Evolutionary conservation across 352 stramenopile species (phyloP).

Genomic region (Phytophthora tentaculata): DNA sequence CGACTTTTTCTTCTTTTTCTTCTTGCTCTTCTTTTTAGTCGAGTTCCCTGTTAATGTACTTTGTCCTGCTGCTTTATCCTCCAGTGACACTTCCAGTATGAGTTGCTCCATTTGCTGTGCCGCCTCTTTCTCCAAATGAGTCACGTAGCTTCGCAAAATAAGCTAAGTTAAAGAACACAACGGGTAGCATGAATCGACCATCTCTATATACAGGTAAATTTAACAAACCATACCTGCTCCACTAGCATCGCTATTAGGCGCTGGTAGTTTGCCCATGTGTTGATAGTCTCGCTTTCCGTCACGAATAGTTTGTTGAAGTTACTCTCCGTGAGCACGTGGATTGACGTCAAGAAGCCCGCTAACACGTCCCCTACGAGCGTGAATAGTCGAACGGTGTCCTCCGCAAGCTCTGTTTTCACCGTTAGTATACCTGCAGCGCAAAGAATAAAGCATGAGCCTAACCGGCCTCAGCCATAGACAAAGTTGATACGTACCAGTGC

Average conservation of each 20-base stretch:
- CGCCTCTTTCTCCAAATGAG: conserved; percentile 69
- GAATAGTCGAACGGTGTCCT: conserved; percentile 70
- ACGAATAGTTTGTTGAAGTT: conserved; percentile 82
- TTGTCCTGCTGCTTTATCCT: conserved; percentile 26
- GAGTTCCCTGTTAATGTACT: conserved; percentile 4
- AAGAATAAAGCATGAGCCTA: conserved; percentile 6
- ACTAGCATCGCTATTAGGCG: conserved; percentile 86
- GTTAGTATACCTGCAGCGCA: conserved; percentile 69
- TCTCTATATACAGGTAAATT: neutral
- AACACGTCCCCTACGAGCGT: conserved; percentile 70
- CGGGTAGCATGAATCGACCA: neutral
- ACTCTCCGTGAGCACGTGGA: conserved; percentile 66
- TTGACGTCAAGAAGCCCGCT: conserved; percentile 59
- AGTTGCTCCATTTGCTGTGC: conserved; percentile 79
- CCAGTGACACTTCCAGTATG: conserved; percentile 59
- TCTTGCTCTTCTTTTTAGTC: conserved; percentile 51
- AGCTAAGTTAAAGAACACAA: conserved; percentile 42
- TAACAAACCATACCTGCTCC: conserved; percentile 54
- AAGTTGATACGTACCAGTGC: conserved; percentile 50
- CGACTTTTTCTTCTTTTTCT: conserved; percentile 49
- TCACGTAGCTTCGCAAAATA: conserved; percentile 79
- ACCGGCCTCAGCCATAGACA: neutral
- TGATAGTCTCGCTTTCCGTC: conserved; percentile 79
- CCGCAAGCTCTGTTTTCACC: conserved; percentile 85
- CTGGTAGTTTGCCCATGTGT: conserved; percentile 84